Evolutionary conservation across 2,329 filamentous ascomycete genomes (phyloP).

Genomic region (Verticillium isaacii): DNA sequence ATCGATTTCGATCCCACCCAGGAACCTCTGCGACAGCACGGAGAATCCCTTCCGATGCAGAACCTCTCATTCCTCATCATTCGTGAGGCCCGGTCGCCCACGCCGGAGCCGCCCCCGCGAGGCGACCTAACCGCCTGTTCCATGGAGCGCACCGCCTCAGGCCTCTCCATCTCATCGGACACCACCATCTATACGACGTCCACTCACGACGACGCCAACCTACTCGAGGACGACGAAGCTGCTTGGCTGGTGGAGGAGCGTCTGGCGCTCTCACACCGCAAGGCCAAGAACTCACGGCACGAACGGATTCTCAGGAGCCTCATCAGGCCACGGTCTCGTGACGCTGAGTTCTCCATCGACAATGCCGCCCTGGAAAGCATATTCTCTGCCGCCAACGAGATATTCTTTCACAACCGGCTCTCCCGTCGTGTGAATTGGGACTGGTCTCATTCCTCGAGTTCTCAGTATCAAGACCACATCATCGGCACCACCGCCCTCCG

Average conservation of each 20-base stretch:
- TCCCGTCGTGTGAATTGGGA: conserved; percentile 56
- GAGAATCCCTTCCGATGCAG: conserved; percentile 22
- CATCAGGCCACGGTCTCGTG: conserved; percentile 44
- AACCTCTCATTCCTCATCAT: conserved; percentile 33
- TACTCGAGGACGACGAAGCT: conserved; percentile 41
- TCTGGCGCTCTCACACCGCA: conserved; percentile 37
- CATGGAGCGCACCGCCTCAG: conserved; percentile 46
- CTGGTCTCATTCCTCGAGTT: conserved; percentile 49
- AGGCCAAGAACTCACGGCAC: conserved; percentile 44
- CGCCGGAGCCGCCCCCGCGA: conserved; percentile 7
- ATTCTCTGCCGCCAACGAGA: conserved; percentile 55
- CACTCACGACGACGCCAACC: conserved; percentile 24
- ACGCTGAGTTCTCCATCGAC: conserved; percentile 48
- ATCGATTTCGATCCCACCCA: background rate
- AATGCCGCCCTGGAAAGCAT: conserved; percentile 53
- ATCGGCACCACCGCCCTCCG: conserved; percentile 61
- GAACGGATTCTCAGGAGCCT: conserved; percentile 54
- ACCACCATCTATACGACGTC: conserved; percentile 20
- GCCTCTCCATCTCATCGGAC: conserved; percentile 41
- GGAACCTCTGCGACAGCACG: background rate
- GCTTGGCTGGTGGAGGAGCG: conserved; percentile 44
- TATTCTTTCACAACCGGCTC: conserved; percentile 56
- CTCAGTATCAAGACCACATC: conserved; percentile 48
- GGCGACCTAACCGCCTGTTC: conserved; percentile 15
- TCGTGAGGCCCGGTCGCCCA: conserved; percentile 25